Evolutionary conservation across 768 basidiomycete genomes (phyloP).

Genomic region (Mrakia gelida): DNA sequence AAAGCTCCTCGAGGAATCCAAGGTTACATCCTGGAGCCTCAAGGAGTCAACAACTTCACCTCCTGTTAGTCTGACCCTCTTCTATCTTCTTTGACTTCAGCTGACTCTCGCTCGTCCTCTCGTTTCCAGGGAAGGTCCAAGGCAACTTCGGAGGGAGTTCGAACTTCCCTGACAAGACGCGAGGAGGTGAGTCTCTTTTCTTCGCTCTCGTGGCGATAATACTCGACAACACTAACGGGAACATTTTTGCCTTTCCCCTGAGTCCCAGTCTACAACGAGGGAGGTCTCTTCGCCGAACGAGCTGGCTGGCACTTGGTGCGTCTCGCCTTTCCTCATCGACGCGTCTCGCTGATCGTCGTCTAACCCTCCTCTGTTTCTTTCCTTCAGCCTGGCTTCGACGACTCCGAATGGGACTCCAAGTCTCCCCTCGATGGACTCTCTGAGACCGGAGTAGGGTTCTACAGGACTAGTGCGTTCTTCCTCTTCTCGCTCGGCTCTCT

Average conservation of each 20-base stretch:
- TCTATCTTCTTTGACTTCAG: too few relatives aligned
- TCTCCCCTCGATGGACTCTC: slow-evolving; percentile 61
- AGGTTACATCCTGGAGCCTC: too few relatives aligned
- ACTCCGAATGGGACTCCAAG: slow-evolving; percentile 57
- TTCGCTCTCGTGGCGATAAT: too few relatives aligned
- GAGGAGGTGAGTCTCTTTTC: slow-evolving; percentile 45
- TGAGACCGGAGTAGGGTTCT: slow-evolving; percentile 71
- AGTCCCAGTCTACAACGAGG: slow-evolving; percentile 58
- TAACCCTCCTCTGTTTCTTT: background rate
- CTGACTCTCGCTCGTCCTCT: too few relatives aligned
- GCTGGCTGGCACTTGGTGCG: slow-evolving; percentile 62
- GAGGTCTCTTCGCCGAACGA: slow-evolving; percentile 51
- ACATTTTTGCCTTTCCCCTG: too few relatives aligned
- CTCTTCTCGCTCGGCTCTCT: too few relatives aligned
- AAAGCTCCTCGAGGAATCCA: too few relatives aligned
- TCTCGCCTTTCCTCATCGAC: background rate
- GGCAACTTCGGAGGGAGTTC: background rate
- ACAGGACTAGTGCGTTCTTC: slow-evolving; percentile 54
- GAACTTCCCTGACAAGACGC: slow-evolving; percentile 69
- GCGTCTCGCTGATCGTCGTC: background rate
- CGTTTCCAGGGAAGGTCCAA: too few relatives aligned
- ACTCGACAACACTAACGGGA: too few relatives aligned
- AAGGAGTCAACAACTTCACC: too few relatives aligned
- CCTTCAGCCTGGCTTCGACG: slow-evolving; percentile 57
- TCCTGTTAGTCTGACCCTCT: too few relatives aligned